A percentile compares a stretch with the other conserved stretches of the same genome.
Conservation (phyloP, 2,329 filamentous ascomycete genomes). For the Lecanicillium sp. region DNA sequence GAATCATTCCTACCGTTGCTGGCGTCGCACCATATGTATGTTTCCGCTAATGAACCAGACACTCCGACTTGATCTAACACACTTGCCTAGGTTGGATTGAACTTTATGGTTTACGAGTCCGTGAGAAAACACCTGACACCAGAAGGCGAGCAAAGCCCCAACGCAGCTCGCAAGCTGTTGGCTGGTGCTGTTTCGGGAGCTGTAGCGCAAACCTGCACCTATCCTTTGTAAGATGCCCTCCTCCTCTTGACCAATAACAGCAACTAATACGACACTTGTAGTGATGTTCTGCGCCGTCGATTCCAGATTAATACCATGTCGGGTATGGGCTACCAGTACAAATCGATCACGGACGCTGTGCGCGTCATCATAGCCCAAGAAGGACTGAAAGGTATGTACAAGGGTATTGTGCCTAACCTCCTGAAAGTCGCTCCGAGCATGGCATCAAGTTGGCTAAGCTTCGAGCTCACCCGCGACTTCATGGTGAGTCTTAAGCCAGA, state of each 20-base stretch:
- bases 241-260: no score
- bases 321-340: constrained; percentile 95
- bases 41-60: constrained; percentile 2
- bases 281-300: constrained; percentile 83
- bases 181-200: constrained; percentile 94
- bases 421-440: constrained; percentile 97
- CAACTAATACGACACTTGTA: constrained; percentile 31
- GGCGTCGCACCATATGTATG: constrained; percentile 89
- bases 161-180: constrained; percentile 70
- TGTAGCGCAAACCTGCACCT: constrained; percentile 95
- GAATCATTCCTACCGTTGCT: constrained; percentile 87
- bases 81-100: constrained; percentile 72
- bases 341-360: constrained; percentile 77
- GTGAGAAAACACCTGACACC: constrained; percentile 78
- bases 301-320: constrained; percentile 99
- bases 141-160: constrained; percentile 80
- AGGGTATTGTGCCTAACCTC: constrained; percentile 90
- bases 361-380: constrained; percentile 76
- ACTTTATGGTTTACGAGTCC: constrained; percentile 97
- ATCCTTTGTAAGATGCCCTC: constrained; percentile 76
- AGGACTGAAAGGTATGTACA: constrained; percentile 82
- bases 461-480: constrained; percentile 87
- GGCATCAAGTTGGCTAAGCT: constrained; percentile 97
- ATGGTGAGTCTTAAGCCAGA: constrained; percentile 57
- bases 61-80: constrained; percentile 14